Percentiles rank a stretch among this genome's conserved stretches.
Conservation (phyloP, 768 basidiomycete genomes). For the Mycena alexandri region DNA sequence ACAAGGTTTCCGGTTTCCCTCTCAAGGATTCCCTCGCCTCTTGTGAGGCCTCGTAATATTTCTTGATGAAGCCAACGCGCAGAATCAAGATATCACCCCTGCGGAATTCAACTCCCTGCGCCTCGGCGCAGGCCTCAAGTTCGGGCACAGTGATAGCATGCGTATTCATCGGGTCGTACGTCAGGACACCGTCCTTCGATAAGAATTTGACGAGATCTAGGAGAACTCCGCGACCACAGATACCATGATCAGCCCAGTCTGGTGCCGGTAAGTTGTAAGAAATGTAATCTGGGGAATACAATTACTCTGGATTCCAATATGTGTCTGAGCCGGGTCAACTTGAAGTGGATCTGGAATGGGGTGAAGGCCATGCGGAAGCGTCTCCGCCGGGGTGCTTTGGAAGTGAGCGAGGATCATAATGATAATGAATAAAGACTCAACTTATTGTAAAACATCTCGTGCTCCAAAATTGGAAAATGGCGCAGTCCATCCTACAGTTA, state of each 20-base stretch:
- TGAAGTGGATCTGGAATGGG: constrained; percentile 61
- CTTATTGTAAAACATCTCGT: constrained; percentile 76
- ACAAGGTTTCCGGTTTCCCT: constrained; percentile 66
- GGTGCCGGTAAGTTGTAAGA: not conserved
- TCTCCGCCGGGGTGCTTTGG: constrained; percentile 57
- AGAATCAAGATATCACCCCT: constrained; percentile 73
- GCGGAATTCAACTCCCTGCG: constrained; percentile 69
- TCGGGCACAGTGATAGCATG: constrained; percentile 67
- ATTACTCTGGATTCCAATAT: constrained; percentile 78
- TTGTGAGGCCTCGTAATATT: constrained; percentile 58
- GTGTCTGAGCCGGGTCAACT: constrained; percentile 60
- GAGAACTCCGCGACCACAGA: constrained; percentile 76
- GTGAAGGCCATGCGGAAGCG: constrained; percentile 60
- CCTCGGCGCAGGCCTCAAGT: constrained; percentile 69
- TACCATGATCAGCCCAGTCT: constrained; percentile 82
- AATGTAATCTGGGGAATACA: not conserved
- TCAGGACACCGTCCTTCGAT: constrained; percentile 55
- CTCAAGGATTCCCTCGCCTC: constrained; percentile 59
- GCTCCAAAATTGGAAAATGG: constrained; percentile 66
- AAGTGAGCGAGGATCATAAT: not conserved
- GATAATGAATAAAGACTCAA: constrained; percentile 36
- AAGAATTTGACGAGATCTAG: constrained; percentile 72
- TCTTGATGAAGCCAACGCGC: constrained; percentile 73
- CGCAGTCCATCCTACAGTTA: constrained; percentile 55
- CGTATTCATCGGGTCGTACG: constrained; percentile 75